Base-by-base conservation (phyloP, 169 alveolate species). In the Theileria annulata region DNA sequence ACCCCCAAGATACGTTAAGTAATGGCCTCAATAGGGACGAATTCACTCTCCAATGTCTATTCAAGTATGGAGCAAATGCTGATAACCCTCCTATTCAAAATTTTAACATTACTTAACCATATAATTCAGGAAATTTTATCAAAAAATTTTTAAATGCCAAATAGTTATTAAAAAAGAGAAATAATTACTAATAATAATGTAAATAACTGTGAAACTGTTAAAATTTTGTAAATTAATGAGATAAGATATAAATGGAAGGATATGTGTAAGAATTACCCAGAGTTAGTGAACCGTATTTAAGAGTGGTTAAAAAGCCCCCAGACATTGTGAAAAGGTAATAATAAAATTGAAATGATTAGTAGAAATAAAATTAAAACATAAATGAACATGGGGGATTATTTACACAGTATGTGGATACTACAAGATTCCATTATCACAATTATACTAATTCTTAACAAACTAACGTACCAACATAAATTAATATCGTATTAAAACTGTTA, bases 1-100 rank as follows among this genome's bases (percentile, higher is more conserved):
- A 86, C 5, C 91, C 94, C 94, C 94, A 90, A 56, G 92, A 77
- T 27, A 90, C 58, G 71, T 90, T 90, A 19, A 90, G 70, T 19
- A 90, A 13, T 12, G 92, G 91, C 42, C 94, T 54, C 5, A 90
- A 59, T 31, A 90, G 62, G 13, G 59, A 62, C 0, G 92, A 90
- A 48, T 68, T 79, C 15, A 63, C 76, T 6, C 77, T 51, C 62
- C 77, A 66, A 62, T 73, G 60, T 30, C 76, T 80, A n/a, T 80
- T 79, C 71, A 79, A 75, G 12, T 71, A 68, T 8, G 94, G 87
- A 17, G 88, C 51, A 23, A 87, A 23, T 71, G 79, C 28, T 12
- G 77, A 70, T 47, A 71, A 75, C 47, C 70, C 33, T 68, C 84
- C 90, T 77, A 63, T 67, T 5, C n/a, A 62, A 10, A 56, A 21